Evolutionary conservation across 2,329 filamentous ascomycete genomes (phyloP).

Genomic region (Alternaria infectoria): DNA sequence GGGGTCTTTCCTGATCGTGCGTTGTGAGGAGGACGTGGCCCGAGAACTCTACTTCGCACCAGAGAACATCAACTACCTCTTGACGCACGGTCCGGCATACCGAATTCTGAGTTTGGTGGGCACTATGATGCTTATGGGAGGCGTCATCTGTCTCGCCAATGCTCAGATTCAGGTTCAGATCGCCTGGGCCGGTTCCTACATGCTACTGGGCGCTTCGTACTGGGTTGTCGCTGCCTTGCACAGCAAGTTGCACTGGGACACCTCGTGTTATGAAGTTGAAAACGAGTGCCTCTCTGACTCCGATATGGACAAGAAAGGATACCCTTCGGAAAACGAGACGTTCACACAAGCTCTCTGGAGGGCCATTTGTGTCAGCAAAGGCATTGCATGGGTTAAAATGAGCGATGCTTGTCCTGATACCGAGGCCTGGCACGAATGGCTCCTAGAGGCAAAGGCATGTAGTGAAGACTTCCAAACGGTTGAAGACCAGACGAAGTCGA

Average conservation of each 20-base stretch:
- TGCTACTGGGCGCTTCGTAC: constrained; percentile 58
- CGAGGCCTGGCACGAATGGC: constrained; percentile 51
- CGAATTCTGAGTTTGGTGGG: constrained; percentile 57
- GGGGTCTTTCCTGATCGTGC: constrained; percentile 58
- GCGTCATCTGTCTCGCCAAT: constrained; percentile 59
- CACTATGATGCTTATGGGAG: constrained; percentile 60
- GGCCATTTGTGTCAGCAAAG: constrained; percentile 55
- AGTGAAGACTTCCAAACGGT: constrained; percentile 21
- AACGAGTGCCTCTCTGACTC: constrained; percentile 46
- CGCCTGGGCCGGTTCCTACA: constrained; percentile 57
- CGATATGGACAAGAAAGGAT: constrained; percentile 41
- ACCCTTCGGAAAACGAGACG: constrained; percentile 37
- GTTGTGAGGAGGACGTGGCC: constrained; percentile 58
- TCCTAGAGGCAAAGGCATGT: constrained; percentile 41
- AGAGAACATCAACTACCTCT: constrained; percentile 56
- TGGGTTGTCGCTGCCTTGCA: constrained; percentile 60
- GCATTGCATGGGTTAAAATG: constrained; percentile 51
- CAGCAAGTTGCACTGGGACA: constrained; percentile 56
- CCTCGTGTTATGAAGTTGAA: constrained; percentile 51
- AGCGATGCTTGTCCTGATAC: constrained; percentile 53
- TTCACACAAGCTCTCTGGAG: constrained; percentile 60
- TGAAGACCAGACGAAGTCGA: constrained; percentile 10
- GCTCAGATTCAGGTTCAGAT: constrained; percentile 56
- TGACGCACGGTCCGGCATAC: constrained; percentile 51
- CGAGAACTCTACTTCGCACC: constrained; percentile 60